Evolutionary conservation across 306 rosid genomes (phyloP).

Genomic region (Prunus dulcis): DNA sequence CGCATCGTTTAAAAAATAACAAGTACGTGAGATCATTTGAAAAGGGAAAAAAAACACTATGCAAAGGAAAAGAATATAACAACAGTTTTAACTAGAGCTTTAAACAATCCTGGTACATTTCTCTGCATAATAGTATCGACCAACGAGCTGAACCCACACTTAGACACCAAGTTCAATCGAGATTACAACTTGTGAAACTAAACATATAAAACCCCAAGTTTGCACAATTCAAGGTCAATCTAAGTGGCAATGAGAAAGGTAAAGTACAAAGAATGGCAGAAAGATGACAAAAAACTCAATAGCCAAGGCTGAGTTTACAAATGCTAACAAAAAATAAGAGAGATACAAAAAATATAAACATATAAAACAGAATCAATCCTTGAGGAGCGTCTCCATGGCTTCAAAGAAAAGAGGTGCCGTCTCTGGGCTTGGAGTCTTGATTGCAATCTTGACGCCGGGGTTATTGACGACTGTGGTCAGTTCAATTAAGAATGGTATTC

Average conservation of each 20-base stretch:
- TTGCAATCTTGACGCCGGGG: conserved; percentile 84
- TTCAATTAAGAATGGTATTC: conserved; percentile 71
- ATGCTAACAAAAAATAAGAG: conserved; percentile 24
- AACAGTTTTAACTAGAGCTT: no score
- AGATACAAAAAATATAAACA: conserved; percentile 24
- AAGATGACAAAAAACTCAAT: conserved; percentile 18
- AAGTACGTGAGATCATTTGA: no score
- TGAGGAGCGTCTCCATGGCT: conserved; percentile 73
- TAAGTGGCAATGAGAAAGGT: conserved; percentile 11
- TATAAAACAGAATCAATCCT: conserved; percentile 38
- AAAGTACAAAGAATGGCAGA: conserved; percentile 24
- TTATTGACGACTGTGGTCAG: conserved; percentile 66
- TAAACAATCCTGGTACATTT: not conserved
- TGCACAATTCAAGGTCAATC: conserved; percentile 10
- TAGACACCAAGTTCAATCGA: not conserved
- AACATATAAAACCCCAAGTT: conserved; percentile 8
- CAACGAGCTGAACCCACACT: no score
- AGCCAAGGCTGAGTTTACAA: conserved; percentile 32
- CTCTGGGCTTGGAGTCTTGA: conserved; percentile 91
- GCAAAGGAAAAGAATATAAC: no score
- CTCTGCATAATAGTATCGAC: not conserved
- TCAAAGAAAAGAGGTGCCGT: conserved; percentile 77
- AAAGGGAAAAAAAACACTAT: no score
- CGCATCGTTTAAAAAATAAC: no score
- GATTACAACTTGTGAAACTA: not conserved